These are phyloP conservation scores for Tolypocladium paradoxum DNA, from an alignment of 2,329 filamentous ascomycete species.

Conservation along the genomic window DNA sequence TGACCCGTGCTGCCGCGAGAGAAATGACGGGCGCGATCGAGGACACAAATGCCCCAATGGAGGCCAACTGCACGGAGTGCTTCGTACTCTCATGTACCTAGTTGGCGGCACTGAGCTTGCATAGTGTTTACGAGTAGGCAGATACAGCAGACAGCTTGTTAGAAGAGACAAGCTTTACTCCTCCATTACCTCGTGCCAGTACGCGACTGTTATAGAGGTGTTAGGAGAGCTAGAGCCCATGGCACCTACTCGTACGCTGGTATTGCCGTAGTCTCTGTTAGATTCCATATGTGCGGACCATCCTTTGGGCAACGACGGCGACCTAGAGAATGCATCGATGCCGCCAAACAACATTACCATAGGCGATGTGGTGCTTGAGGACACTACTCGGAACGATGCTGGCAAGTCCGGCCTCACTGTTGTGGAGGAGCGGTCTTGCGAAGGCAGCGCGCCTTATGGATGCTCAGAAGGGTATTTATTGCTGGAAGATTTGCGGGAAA, in stretches of 20 bases:
- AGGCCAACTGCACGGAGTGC: too few relatives aligned
- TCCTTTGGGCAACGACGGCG: background rate
- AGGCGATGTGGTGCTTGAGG: background rate
- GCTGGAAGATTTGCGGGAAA: background rate
- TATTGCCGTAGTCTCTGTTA: too few relatives aligned
- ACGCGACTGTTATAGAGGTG: too few relatives aligned
- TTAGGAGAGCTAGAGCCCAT: too few relatives aligned
- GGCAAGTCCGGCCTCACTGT: background rate
- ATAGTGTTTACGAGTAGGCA: too few relatives aligned
- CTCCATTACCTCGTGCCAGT: too few relatives aligned
- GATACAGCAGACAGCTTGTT: too few relatives aligned
- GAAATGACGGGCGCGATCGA: background rate
- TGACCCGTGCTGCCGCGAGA: background rate
- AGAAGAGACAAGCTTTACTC: too few relatives aligned
- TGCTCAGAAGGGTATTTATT: background rate
- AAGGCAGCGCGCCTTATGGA: background rate
- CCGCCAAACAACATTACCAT: background rate
- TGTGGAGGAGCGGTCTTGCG: background rate
- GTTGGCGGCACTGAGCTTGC: too few relatives aligned
- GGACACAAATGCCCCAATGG: too few relatives aligned
- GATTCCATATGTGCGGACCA: background rate
- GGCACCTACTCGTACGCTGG: too few relatives aligned
- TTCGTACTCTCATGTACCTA: too few relatives aligned
- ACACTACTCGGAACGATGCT: background rate
- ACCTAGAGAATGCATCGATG: background rate